A percentile compares a stretch with the other conserved stretches of the same genome.
These are phyloP conservation scores for Hyphopichia khmerensis DNA, from an alignment of 1,139 yeast genomes.

Conservation along the genomic window DNA sequence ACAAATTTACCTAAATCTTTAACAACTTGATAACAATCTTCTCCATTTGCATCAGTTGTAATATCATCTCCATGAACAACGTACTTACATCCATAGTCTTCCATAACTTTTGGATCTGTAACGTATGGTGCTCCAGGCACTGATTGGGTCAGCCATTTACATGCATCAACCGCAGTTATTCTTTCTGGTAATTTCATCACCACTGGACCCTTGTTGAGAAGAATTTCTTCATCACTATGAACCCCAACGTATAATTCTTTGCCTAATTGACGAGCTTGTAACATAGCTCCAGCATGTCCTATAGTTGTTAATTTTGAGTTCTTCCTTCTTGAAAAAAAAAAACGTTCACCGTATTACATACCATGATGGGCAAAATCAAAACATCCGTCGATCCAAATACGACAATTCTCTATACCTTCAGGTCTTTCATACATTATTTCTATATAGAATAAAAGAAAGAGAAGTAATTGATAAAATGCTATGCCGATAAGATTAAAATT, in stretches of 20 bases:
- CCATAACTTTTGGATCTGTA: conserved; percentile 84
- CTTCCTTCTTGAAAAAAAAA: background rate
- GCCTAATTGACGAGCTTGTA: conserved; percentile 85
- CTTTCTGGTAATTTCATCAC: conserved; percentile 87
- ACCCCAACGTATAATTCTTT: conserved; percentile 80
- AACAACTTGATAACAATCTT: conserved; percentile 83
- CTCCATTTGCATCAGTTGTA: conserved; percentile 92
- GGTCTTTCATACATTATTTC: conserved; percentile 41
- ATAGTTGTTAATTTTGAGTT: conserved; percentile 6
- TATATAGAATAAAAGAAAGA: background rate
- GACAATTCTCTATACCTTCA: conserved; percentile 42
- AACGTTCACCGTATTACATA: no score
- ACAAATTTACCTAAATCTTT: conserved; percentile 84
- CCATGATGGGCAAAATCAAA: conserved; percentile 98
- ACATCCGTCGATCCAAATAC: conserved; percentile 95
- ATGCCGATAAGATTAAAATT: no score
- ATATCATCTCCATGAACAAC: conserved; percentile 98
- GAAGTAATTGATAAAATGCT: background rate
- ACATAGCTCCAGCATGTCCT: conserved; percentile 94
- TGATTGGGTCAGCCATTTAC: conserved; percentile 82
- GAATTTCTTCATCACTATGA: conserved; percentile 86
- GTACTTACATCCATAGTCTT: conserved; percentile 68
- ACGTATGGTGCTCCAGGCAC: conserved; percentile 89
- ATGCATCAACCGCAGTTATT: conserved; percentile 78
- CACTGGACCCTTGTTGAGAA: conserved; percentile 83